Evolutionary conservation across 2,329 filamentous ascomycete species (phyloP).

Genomic region (Penicillium brevicompactum): DNA sequence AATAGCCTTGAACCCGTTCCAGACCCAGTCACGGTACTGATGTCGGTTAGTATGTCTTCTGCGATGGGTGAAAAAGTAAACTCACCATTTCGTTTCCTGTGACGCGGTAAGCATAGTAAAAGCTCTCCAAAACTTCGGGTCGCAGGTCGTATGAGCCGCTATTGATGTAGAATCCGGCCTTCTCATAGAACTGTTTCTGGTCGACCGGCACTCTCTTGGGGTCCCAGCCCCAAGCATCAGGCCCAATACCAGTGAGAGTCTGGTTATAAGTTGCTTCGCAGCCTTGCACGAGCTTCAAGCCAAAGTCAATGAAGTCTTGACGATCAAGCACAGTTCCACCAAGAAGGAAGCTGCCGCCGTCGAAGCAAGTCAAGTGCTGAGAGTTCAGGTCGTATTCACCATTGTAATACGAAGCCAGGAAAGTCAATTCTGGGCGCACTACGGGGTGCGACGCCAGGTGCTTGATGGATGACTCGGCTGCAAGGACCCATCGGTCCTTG

Average conservation of each 20-base stretch:
- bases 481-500: constrained; percentile 72
- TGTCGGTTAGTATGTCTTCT: constrained; percentile 8
- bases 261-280: constrained; percentile 73
- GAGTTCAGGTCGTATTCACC: constrained; percentile 40
- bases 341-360: constrained; percentile 82
- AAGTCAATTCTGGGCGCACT: constrained; percentile 70
- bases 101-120: constrained; percentile 83
- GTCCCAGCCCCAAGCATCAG: constrained; percentile 69
- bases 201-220: constrained; percentile 50
- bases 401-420: constrained; percentile 47
- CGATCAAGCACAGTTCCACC: constrained; percentile 70
- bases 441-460: constrained; percentile 70
- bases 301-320: constrained; percentile 71
- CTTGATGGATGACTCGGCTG: constrained; percentile 73
- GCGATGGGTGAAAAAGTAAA: not conserved
- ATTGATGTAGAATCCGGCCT: constrained; percentile 72
- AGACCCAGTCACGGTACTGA: constrained; percentile 78
- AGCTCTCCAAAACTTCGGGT: constrained; percentile 79
- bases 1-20: constrained; percentile 74
- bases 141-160: constrained; percentile 66
- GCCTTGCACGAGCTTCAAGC: constrained; percentile 68
- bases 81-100: constrained; percentile 66
- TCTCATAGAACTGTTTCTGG: constrained; percentile 63
- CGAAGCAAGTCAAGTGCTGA: constrained; percentile 72
- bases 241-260: constrained; percentile 74